Percentiles rank a stretch among this genome's conserved stretches.
Evolutionary conservation across 345 rosid species (phyloP).

Genomic region (Lepidium didymum): DNA sequence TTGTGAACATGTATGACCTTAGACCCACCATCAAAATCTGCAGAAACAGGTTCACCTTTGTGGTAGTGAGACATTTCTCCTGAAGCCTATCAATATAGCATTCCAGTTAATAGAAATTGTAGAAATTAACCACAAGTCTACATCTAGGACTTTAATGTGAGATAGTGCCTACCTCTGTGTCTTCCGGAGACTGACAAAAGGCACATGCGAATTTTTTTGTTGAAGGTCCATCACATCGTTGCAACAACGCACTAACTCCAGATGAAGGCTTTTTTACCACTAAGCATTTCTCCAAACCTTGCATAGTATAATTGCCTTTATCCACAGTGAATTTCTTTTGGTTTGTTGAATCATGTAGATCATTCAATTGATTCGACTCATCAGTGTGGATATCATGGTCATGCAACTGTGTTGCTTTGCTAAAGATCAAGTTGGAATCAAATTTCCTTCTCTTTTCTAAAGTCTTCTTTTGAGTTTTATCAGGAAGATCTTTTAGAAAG

Average conservation of each 20-base stretch:
- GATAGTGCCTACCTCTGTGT: slow-evolving; percentile 50
- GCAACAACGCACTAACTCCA: slow-evolving; percentile 23
- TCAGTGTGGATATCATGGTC: slow-evolving; percentile 18
- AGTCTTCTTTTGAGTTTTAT: slow-evolving; percentile 19
- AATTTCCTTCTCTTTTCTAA: slow-evolving; percentile 9
- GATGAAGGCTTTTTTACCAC: slow-evolving; percentile 18
- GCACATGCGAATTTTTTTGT: slow-evolving; percentile 39
- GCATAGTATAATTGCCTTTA: background rate
- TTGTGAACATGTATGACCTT: slow-evolving; percentile 66
- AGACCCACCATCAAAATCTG: slow-evolving; percentile 44
- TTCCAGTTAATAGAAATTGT: background rate
- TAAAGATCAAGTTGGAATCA: slow-evolving; percentile 19
- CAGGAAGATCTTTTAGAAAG: background rate
- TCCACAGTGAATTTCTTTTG: slow-evolving; percentile 8
- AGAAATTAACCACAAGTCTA: background rate
- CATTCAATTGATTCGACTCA: slow-evolving; percentile 24
- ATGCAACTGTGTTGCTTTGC: slow-evolving; percentile 2
- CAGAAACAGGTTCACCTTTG: slow-evolving; percentile 59
- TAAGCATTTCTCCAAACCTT: slow-evolving; percentile 18
- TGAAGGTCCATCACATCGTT: slow-evolving; percentile 32
- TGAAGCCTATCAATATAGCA: slow-evolving; percentile 42
- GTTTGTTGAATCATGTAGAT: slow-evolving; percentile 8
- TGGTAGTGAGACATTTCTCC: slow-evolving; percentile 79
- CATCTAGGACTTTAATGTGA: background rate
- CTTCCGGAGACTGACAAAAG: slow-evolving; percentile 69